phyloP scores from a whole-genome alignment of 78 protist genomes.

The Cavenderia fasciculata region DNA sequence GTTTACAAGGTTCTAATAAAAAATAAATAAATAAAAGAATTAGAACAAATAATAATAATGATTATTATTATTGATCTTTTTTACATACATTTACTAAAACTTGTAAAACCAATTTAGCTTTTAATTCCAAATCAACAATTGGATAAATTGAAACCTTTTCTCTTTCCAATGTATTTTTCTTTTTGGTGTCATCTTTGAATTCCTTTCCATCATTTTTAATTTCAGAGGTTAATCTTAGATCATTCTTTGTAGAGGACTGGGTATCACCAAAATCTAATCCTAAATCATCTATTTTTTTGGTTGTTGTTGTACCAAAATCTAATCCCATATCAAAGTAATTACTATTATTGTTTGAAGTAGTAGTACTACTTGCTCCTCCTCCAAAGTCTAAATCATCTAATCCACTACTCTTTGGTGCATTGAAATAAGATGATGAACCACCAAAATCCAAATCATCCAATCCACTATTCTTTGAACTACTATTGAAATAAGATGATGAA shows the following conservation, averaged over 20 bases:
- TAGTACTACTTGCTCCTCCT: background rate
- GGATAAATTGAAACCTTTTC: conserved; percentile 51
- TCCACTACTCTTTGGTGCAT: too few relatives aligned
- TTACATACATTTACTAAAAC: too few relatives aligned
- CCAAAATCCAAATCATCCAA: conserved; percentile 21
- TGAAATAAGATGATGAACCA: background rate
- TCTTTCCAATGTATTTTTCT: background rate
- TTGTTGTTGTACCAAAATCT: background rate
- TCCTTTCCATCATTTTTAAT: background rate
- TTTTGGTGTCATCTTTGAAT: background rate
- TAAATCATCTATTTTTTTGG: conserved; percentile 7
- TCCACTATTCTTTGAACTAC: background rate
- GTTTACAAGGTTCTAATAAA: conserved; percentile 2
- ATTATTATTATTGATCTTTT: too few relatives aligned
- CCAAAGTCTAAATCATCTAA: conserved; percentile 66
- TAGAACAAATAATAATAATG: too few relatives aligned
- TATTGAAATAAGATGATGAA: background rate
- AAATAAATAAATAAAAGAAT: too few relatives aligned
- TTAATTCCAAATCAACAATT: conserved; percentile 42
- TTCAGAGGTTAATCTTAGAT: background rate
- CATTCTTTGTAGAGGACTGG: too few relatives aligned
- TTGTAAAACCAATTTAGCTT: conserved; percentile 17
- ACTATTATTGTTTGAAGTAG: background rate
- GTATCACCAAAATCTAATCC: conserved; percentile 30
- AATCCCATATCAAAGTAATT: conserved; percentile 24